Conservation (phyloP, 75 land plant species). For the Cryptomeria japonica region DNA sequence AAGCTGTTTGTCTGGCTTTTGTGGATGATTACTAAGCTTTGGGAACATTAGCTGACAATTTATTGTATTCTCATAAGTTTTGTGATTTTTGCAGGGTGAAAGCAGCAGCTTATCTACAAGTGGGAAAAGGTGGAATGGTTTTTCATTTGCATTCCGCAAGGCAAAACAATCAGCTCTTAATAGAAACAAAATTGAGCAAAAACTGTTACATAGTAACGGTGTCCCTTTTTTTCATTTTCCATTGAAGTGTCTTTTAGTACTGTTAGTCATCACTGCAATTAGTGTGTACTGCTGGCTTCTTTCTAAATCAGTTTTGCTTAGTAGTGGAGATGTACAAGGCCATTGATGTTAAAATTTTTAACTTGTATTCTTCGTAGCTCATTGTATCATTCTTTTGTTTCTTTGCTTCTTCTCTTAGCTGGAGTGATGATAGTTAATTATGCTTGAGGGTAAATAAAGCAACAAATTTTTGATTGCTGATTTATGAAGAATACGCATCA, state of each 20-base stretch:
- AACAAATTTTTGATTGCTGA: not conserved
- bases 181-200: not conserved
- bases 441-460: not conserved
- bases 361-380: not conserved
- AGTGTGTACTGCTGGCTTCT: conserved; percentile 7
- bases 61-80: not conserved
- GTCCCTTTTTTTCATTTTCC: not conserved
- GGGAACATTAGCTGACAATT: not conserved
- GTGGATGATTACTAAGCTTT: not conserved
- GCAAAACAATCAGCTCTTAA: conserved; percentile 1
- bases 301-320: conserved; percentile 1
- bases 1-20: not conserved
- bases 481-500: not conserved
- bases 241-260: not conserved
- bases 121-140: not conserved
- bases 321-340: conserved; percentile 1
- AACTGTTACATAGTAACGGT: not conserved
- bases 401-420: not conserved
- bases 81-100: conserved; percentile 6
- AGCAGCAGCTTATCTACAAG: conserved; percentile 8
- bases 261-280: not conserved
- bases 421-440: not conserved
- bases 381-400: conserved; percentile 1
- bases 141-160: not conserved
- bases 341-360: not conserved